Base-by-base conservation (phyloP, 1,139 yeast species). In the Yamadazyma diddensiae region DNA sequence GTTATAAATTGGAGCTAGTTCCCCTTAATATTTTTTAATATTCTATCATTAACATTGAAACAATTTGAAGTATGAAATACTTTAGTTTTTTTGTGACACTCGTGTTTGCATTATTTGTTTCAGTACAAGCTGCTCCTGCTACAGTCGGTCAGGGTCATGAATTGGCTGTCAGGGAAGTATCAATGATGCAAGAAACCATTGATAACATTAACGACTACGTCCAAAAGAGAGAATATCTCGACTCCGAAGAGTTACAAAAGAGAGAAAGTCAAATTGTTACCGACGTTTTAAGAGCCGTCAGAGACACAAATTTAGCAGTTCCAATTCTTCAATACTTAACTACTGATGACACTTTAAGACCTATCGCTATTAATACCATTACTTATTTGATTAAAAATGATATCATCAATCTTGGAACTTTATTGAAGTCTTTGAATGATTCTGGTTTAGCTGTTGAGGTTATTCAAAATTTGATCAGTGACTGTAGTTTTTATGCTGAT, bases 251-350 rank as follows among this genome's bases (percentile, higher is more conserved):
- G 35, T 42, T 65, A 15, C 49, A 51, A 9, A 55, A 57, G 35
- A 65, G 74, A 62, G 73, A 66, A 42, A 50, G 50, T 36, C 59
- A 59, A 33, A 66, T 65, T 45, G 70, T 68, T 31, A 68, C 74
- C 30, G 64, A 65, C 39, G 60, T 68, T 25, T 65, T 68, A 49
- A 50, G 55, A 16, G 63, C 65, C 32, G 58, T 68, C 36, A 59
- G 61, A 45, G 44, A 55, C 37, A 62, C 72, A n/a, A 49, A 59
- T 35, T 55, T 67, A 36, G 70, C 72, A 15, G 65, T 72, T 33
- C 44, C 47, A 27, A 58, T 68, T 37, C 51, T 68, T 33, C 42
- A 53, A 34, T 60, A 55, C 38, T 45, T 68, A 37, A 56, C 62
- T 30, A 51, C 53, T 37, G 67, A 67, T 43, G 50, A 57, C 29